Evolutionary conservation across 1,284 basidiomycete species (phyloP), one percentile per base, ranked within the genome.

Genomic region (Earliella scabrosa): DNA sequence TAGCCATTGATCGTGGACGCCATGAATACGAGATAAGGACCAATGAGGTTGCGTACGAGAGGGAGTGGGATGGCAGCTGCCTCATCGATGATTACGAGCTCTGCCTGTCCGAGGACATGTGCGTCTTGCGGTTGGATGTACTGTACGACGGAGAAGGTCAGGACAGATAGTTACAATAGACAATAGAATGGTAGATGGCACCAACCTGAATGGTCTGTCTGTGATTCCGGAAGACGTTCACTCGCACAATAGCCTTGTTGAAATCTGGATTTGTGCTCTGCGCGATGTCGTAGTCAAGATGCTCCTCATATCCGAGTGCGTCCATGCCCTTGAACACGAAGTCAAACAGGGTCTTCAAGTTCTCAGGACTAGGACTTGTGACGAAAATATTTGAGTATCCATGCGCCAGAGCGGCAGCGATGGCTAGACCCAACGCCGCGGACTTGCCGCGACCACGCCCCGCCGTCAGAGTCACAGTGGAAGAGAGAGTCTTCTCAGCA

Each of bases 1-100:
- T 99, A 99, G 41, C 97, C 97, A 71, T 98, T 98, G 78, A 99
- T 97, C 2, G 97, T 99, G 18, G 95, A 97, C 1, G 95, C 93
- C 82, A 99, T 90, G 80, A 99, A 98, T 48, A 99, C 95, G 39
- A 98, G 91, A 75, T 99, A 99, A 0, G 96, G 96, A 0, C 97
- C 97, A 59, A 99, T 88, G 57, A 99, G 88, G 67, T 95, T 95
- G 61, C 92, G 88, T 18, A 99, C 96, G 23, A 98, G 86, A 4
- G 96, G 94, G 13, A 99, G 85, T 0, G 97, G 97, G 56, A 99
- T 98, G 16, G 97, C 97, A 6, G 97, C 97, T 3, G 97, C 97
- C 75, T 99, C 97, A 66, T 99, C 97, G 58, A 99, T 97, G 64
- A 99, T 92, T 60, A 99, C 90, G 3, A 99, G 85, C 71, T 99